phyloP scores from a whole-genome alignment of 805 yeast genomes.

The Saturnispora serradocipensis region DNA sequence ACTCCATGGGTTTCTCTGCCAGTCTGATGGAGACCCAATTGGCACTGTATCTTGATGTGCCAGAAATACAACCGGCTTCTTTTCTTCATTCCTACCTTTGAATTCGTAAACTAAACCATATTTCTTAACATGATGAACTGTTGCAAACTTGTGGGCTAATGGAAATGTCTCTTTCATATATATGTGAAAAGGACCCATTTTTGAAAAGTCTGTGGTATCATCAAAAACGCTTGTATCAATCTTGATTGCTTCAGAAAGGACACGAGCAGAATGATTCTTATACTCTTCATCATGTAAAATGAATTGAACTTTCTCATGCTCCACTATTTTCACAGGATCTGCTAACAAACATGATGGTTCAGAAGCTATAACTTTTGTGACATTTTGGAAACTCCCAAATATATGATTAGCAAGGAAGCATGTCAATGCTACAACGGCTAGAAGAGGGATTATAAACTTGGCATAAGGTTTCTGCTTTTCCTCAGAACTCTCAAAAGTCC shows the following conservation, averaged over 20 bases:
- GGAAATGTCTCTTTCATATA: slow-evolving; percentile 35
- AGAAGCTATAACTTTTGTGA: background rate
- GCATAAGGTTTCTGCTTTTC: no score
- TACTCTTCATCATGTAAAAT: slow-evolving; percentile 30
- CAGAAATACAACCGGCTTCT: slow-evolving; percentile 37
- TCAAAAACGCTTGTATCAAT: slow-evolving; percentile 40
- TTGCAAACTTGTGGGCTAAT: slow-evolving; percentile 24
- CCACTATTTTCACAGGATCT: slow-evolving; percentile 13
- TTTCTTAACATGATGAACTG: slow-evolving; percentile 32
- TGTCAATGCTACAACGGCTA: background rate
- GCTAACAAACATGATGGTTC: background rate
- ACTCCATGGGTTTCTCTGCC: slow-evolving; percentile 31
- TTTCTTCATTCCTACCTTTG: slow-evolving; percentile 29
- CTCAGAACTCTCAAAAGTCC: no score
- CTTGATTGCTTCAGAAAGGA: slow-evolving; percentile 41
- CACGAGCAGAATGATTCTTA: slow-evolving; percentile 30
- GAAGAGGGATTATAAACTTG: no score
- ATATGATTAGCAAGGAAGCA: background rate
- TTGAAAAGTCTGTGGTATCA: slow-evolving; percentile 11
- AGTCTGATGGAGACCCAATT: slow-evolving; percentile 31
- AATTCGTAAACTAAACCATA: slow-evolving; percentile 36
- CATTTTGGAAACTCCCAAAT: background rate
- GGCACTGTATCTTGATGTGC: slow-evolving; percentile 46
- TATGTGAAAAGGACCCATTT: slow-evolving; percentile 10
- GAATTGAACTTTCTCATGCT: slow-evolving; percentile 12